Evolutionary conservation across 768 basidiomycete species (phyloP).

Genomic region (Paxillus involutus): DNA sequence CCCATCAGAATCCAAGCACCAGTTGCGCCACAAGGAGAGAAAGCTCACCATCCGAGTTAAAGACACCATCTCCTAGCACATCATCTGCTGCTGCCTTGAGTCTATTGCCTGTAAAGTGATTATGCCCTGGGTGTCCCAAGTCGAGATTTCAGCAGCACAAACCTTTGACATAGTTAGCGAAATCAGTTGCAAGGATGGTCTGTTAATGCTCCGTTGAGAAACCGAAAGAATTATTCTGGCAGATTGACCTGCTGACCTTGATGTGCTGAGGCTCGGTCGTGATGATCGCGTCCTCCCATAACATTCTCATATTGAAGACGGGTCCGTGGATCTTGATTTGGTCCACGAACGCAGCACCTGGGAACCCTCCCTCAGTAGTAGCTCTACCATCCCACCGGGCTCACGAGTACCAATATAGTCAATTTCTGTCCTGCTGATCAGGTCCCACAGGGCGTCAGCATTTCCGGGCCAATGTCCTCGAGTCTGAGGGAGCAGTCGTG

Average conservation of each 20-base stretch:
- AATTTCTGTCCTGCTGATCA: slow-evolving; percentile 17
- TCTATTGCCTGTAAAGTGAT: slow-evolving; percentile 26
- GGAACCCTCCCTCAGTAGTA: background rate
- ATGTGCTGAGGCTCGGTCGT: slow-evolving; percentile 52
- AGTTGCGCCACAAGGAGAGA: background rate
- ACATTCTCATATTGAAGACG: slow-evolving; percentile 41
- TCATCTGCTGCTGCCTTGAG: slow-evolving; percentile 30
- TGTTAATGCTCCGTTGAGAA: slow-evolving; percentile 13
- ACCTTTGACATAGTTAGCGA: slow-evolving; percentile 46
- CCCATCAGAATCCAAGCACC: slow-evolving; percentile 1
- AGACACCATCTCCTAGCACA: slow-evolving; percentile 53
- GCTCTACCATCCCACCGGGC: background rate
- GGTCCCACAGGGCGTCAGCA: slow-evolving; percentile 29
- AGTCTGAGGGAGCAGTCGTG: slow-evolving; percentile 30
- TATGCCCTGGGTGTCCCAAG: background rate
- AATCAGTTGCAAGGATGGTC: slow-evolving; percentile 43
- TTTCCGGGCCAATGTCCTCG: slow-evolving; percentile 35
- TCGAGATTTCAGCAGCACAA: background rate
- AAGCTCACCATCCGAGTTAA: slow-evolving; percentile 50
- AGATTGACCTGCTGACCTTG: slow-evolving; percentile 25
- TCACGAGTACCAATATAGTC: slow-evolving; percentile 36
- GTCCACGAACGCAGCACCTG: slow-evolving; percentile 27
- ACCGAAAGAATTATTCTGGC: background rate
- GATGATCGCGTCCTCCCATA: slow-evolving; percentile 50
- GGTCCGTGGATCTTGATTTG: slow-evolving; percentile 25